phyloP scores from a whole-genome alignment of 495 filamentous ascomycete species.

The Xylaria sp. region DNA sequence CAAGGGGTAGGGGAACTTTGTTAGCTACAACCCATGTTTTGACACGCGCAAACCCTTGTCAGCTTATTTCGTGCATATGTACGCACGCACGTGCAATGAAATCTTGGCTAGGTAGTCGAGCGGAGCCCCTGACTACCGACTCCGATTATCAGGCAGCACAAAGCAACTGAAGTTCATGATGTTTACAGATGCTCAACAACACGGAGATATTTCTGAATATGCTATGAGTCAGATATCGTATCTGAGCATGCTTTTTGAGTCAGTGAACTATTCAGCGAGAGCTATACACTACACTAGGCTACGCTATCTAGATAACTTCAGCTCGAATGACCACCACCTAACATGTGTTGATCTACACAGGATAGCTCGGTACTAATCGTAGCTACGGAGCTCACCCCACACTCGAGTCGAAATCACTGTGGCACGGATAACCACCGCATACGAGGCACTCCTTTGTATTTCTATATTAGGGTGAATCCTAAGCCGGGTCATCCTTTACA shows the following conservation, averaged over 20 bases:
- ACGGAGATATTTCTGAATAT: background rate
- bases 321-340: background rate
- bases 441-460: background rate
- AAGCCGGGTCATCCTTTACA: background rate
- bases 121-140: background rate
- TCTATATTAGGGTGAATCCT: background rate
- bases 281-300: background rate
- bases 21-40: constrained; percentile 3
- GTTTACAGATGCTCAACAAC: background rate
- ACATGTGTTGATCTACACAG: background rate
- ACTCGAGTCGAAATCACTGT: background rate
- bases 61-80: constrained; percentile 15
- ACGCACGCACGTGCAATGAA: constrained; percentile 1
- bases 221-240: background rate
- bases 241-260: background rate
- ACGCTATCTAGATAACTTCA: background rate
- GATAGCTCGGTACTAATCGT: constrained; percentile 4
- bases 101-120: background rate
- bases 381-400: background rate
- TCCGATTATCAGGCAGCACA: constrained; percentile 1
- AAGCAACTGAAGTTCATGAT: background rate
- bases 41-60: background rate
- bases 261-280: background rate
- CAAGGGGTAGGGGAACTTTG: background rate
- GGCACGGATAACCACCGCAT: background rate